Percentiles rank a stretch among this genome's conserved stretches.
phyloP scores from a whole-genome alignment of 345 rosid species.

The Pistacia atlantica region DNA sequence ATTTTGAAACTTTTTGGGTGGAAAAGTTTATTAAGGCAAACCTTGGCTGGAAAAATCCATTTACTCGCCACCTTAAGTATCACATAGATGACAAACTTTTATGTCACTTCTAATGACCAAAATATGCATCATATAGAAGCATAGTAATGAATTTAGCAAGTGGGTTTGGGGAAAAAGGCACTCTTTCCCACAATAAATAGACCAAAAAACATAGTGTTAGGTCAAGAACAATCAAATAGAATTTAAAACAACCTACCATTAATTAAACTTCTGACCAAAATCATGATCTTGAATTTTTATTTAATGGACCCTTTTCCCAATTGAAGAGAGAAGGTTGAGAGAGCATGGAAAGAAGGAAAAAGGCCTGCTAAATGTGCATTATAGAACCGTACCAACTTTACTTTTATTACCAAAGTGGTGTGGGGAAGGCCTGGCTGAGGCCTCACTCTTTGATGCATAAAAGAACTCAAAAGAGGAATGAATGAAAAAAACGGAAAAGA shows the following conservation, averaged over 20 bases:
- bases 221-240: not conserved
- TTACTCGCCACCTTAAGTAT: too few relatives aligned
- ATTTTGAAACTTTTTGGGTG: too few relatives aligned
- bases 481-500: too few relatives aligned
- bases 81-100: too few relatives aligned
- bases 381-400: not conserved
- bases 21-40: too few relatives aligned
- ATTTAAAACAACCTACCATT: not conserved
- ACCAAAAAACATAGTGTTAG: not conserved
- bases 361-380: not conserved
- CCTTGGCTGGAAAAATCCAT: too few relatives aligned
- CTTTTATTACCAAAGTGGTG: not conserved
- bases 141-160: not conserved
- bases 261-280: not conserved
- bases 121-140: not conserved
- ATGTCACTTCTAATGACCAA: not conserved
- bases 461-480: not conserved
- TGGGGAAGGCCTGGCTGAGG: not conserved
- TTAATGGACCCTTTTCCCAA: not conserved
- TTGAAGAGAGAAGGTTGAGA: not conserved
- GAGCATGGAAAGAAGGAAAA: slow-evolving; percentile 4
- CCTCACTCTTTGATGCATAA: not conserved
- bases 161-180: not conserved
- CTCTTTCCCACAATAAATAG: not conserved
- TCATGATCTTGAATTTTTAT: not conserved